Evolutionary conservation across 2,329 filamentous ascomycete species (phyloP).

Genomic region (Ceratocystis papillata): DNA sequence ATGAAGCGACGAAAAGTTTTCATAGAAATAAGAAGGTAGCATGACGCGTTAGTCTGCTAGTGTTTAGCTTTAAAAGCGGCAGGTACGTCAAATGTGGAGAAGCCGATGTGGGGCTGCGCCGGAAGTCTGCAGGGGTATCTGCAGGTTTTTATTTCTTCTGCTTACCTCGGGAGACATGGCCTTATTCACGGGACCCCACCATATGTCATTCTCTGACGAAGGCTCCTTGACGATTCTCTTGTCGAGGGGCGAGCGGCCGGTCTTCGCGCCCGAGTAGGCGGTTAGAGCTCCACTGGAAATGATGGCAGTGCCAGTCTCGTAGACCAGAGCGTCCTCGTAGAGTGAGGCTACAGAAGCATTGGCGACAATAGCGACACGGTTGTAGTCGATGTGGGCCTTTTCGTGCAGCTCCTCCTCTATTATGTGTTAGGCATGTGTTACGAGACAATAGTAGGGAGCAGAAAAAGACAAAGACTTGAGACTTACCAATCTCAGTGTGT

Average conservation of each 20-base stretch:
- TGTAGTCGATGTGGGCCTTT: conserved; percentile 97
- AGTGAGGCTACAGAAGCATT: conserved; percentile 92
- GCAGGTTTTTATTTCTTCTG: neutral
- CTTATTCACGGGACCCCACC: conserved; percentile 99
- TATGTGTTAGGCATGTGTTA: conserved; percentile 24
- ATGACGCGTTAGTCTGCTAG: neutral
- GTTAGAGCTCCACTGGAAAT: conserved; percentile 90
- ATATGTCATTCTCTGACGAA: conserved; percentile 80
- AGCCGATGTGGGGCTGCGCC: neutral
- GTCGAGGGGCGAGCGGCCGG: conserved; percentile 88
- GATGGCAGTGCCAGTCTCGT: conserved; percentile 95
- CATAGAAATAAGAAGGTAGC: neutral
- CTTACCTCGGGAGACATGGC: conserved; percentile 91
- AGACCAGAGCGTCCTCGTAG: conserved; percentile 94
- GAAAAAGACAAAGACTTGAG: neutral
- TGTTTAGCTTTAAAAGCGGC: neutral
- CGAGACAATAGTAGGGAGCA: neutral
- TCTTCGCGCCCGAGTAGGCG: conserved; percentile 97
- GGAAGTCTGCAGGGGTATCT: neutral
- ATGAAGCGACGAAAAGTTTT: neutral
- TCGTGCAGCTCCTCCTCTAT: conserved; percentile 88
- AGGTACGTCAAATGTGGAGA: conserved; percentile 23
- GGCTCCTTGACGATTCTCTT: conserved; percentile 95
- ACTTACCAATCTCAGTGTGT: conserved; percentile 77
- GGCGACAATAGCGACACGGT: conserved; percentile 91